These are phyloP conservation scores for Colletotrichum musae DNA, from an alignment of 2,329 filamentous ascomycete species.

Conservation along the genomic window DNA sequence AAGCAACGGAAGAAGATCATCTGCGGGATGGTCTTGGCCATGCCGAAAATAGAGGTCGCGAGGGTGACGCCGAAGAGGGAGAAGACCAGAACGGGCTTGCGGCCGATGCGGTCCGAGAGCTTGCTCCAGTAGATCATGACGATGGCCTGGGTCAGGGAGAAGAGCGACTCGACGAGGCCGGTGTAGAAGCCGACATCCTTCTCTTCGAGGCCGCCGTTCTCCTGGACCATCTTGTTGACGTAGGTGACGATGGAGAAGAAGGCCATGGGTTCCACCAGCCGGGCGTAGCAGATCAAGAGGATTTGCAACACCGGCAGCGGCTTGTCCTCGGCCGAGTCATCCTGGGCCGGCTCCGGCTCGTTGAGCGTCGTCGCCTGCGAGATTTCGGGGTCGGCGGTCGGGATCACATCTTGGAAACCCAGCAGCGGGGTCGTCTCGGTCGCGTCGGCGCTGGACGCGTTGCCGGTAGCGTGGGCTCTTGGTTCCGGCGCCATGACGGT, in stretches of 20 bases:
- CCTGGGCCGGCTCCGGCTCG: slow-evolving; percentile 15
- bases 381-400: slow-evolving; percentile 30
- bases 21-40: slow-evolving; percentile 76
- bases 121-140: slow-evolving; percentile 83
- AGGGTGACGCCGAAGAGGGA: slow-evolving; percentile 76
- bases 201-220: slow-evolving; percentile 72
- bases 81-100: slow-evolving; percentile 79
- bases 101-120: slow-evolving; percentile 74
- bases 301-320: slow-evolving; percentile 66
- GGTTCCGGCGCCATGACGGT: slow-evolving; percentile 10
- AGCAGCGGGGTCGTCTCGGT: slow-evolving; percentile 32
- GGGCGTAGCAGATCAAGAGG: slow-evolving; percentile 79
- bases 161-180: slow-evolving; percentile 81
- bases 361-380: slow-evolving; percentile 25
- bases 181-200: slow-evolving; percentile 85
- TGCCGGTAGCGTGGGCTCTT: neutral
- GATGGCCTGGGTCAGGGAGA: slow-evolving; percentile 82
- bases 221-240: slow-evolving; percentile 82
- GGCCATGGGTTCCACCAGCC: slow-evolving; percentile 82
- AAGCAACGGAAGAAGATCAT: slow-evolving; percentile 82
- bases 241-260: slow-evolving; percentile 89
- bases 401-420: slow-evolving; percentile 20
- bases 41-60: slow-evolving; percentile 76
- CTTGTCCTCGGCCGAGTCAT: slow-evolving; percentile 15
- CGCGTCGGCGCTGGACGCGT: slow-evolving; percentile 2